Conservation (phyloP, 2,329 filamentous ascomycete genomes). For the Xylariaceae sp. region DNA sequence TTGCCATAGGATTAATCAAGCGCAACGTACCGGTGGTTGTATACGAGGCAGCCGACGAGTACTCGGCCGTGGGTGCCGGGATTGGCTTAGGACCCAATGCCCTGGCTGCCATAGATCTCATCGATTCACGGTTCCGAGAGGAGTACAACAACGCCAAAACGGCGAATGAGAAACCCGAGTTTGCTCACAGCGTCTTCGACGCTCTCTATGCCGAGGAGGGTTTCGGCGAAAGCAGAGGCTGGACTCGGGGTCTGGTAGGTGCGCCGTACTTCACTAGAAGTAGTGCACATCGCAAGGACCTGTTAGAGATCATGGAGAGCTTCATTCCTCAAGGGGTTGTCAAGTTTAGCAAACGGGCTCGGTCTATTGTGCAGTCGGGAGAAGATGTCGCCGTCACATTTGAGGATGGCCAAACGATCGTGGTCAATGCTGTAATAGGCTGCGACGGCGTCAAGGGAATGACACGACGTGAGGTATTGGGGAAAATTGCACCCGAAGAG, state of each 20-base stretch:
- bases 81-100: conserved; percentile 37
- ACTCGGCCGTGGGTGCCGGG: conserved; percentile 25
- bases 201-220: conserved; percentile 35
- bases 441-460: conserved; percentile 25
- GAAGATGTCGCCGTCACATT: conserved; percentile 20
- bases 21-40: conserved; percentile 22
- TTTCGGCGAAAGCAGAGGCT: conserved; percentile 32
- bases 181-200: conserved; percentile 36
- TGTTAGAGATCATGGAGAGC: conserved; percentile 38
- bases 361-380: conserved; percentile 17
- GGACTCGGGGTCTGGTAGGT: conserved; percentile 32
- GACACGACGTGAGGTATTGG: conserved; percentile 19
- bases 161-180: conserved; percentile 32
- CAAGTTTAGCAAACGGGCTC: conserved; percentile 21
- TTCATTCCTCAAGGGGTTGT: conserved; percentile 24
- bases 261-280: conserved; percentile 33
- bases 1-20: conserved; percentile 26
- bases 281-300: conserved; percentile 36
- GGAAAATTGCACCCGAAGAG: conserved; percentile 19
- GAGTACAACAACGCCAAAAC: conserved; percentile 35
- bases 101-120: conserved; percentile 36
- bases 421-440: conserved; percentile 20
- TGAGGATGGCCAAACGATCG: conserved; percentile 14
- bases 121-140: conserved; percentile 32
- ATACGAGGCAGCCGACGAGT: conserved; percentile 23